These are phyloP conservation scores for Mrakia blollopis DNA, from an alignment of 768 basidiomycete genomes.

Conservation along the genomic window DNA sequence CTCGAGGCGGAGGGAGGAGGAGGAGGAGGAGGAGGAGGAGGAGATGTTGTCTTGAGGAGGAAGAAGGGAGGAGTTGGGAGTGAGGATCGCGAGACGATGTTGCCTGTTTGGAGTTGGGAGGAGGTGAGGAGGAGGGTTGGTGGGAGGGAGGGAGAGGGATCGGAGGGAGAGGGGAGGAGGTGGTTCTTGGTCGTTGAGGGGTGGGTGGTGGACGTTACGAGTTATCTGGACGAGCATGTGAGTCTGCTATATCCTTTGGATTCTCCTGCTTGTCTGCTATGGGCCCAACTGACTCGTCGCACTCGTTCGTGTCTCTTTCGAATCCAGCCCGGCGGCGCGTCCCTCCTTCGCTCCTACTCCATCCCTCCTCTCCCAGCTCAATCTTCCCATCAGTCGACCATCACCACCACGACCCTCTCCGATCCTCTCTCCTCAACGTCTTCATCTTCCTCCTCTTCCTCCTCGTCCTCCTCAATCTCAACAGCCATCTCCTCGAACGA, in stretches of 20 bases:
- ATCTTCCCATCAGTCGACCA: neutral
- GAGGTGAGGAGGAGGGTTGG: constrained; percentile 38
- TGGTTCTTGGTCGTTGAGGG: constrained; percentile 57
- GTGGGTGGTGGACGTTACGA: constrained; percentile 58
- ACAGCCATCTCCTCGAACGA: constrained; percentile 38
- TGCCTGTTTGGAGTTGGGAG: constrained; percentile 38
- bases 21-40: constrained; percentile 19
- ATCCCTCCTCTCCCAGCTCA: constrained; percentile 40
- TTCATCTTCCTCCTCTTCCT: neutral
- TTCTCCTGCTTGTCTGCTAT: constrained; percentile 24
- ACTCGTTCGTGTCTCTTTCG: neutral
- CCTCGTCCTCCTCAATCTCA: constrained; percentile 31
- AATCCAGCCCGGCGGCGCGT: constrained; percentile 62
- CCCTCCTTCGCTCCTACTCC: constrained; percentile 53
- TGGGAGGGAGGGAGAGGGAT: constrained; percentile 33
- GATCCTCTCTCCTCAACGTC: constrained; percentile 11
- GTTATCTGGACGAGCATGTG: constrained; percentile 64
- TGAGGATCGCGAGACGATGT: constrained; percentile 23
- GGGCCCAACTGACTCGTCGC: constrained; percentile 13
- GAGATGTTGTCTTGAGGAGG: neutral
- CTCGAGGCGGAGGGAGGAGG: neutral
- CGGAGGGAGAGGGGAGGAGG: constrained; percentile 29
- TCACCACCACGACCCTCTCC: neutral
- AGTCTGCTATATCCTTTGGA: constrained; percentile 39
- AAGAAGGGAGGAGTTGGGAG: neutral